A percentile compares a stretch with the other conserved stretches of the same genome.
These are phyloP conservation scores for Cicer yamashitae DNA, from an alignment of 306 rosid genomes.

Conservation along the genomic window DNA sequence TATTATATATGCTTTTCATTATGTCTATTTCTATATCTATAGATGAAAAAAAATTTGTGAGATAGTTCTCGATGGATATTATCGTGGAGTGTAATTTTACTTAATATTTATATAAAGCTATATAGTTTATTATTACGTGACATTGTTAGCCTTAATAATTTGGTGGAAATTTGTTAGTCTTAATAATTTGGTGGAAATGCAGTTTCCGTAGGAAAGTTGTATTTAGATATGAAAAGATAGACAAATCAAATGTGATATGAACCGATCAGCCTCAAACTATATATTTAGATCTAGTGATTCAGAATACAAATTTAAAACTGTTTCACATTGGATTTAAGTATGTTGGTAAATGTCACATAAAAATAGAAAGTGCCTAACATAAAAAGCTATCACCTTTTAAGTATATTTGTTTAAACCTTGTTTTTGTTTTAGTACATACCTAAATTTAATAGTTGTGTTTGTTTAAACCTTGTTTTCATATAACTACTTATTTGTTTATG, in stretches of 20 bases:
- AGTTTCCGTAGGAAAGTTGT: too few relatives aligned
- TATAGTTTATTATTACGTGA: slow-evolving; percentile 8
- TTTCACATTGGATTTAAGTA: not conserved
- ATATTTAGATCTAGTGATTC: not conserved
- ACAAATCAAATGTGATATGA: slow-evolving; percentile 29
- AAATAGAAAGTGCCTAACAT: not conserved
- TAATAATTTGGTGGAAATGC: too few relatives aligned
- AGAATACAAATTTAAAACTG: not conserved
- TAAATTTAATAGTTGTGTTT: not conserved
- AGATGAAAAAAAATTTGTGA: not conserved
- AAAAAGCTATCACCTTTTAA: too few relatives aligned
- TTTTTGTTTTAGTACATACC: too few relatives aligned
- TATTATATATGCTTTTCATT: too few relatives aligned
- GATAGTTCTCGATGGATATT: not conserved
- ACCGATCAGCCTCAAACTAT: not conserved
- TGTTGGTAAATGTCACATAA: not conserved
- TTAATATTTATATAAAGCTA: slow-evolving; percentile 26
- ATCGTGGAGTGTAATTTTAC: slow-evolving; percentile 5
- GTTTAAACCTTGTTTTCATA: not conserved
- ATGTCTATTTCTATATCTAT: slow-evolving; percentile 6
- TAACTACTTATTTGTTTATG: too few relatives aligned
- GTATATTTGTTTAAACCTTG: too few relatives aligned
- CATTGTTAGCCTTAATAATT: not conserved
- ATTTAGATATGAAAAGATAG: too few relatives aligned
- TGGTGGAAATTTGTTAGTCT: not conserved